Base-by-base conservation (phyloP, 805 yeast species). In the Brettanomyces nanus region DNA sequence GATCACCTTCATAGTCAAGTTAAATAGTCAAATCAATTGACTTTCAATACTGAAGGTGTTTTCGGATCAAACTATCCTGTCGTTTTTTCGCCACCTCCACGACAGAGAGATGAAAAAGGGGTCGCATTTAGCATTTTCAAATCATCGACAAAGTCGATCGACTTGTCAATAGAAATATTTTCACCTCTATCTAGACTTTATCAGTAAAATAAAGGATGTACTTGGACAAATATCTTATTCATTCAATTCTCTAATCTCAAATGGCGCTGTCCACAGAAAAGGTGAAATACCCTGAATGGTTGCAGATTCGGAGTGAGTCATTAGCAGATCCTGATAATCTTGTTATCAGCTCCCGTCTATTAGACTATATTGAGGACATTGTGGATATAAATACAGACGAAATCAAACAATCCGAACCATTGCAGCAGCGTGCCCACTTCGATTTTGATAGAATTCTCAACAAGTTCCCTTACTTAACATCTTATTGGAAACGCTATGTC, bases 401-500 rank as follows among this genome's bases (percentile, higher is more conserved):
- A 10, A 33, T 54, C 3, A 40, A 39, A 22, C 31, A 42, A 6
- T 46, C 44, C 20, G 21, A 22, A 2, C 42, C 41, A n/a, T 32
- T 58, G 23, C 46, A 43, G 29, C 19, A 13, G 0, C 23, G 49
- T 5, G 39, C 61, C 2, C 45, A 40, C 17, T 33, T 38, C 2
- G 64, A 69, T 15, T 66, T 71, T 37, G 58, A 59, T 15, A 61
- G 59, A 20, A 51, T 80, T 3, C 52, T 83, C n/a, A 41, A 57
- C 0, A 58, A 70, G 37, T 81, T 69, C 45, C 92, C 92, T 0
- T 65, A 71, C 38, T 58, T 77, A 15, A 61, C 67, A n/a, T 70
- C 66, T 6, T 71, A 73, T 48, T 83, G 92, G 92, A 76, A 74
- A 51, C 66, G 68, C 38, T 80, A 67, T 51, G 71, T 71, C 40